Evolutionary conservation across 805 yeast genomes (phyloP).

Genomic region (Yamadazyma nakazawae): DNA sequence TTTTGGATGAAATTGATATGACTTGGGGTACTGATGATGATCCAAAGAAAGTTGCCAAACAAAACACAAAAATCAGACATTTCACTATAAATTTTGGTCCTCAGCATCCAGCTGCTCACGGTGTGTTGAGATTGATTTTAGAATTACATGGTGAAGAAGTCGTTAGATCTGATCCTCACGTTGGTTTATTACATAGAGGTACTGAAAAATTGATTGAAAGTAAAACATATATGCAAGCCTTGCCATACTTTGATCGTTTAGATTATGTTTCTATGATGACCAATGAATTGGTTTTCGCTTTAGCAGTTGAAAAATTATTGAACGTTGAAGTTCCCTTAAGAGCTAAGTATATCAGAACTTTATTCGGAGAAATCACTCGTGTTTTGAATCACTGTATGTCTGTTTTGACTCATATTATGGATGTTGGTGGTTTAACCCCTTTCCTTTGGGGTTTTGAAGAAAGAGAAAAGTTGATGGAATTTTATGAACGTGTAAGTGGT

Average conservation of each 20-base stretch:
- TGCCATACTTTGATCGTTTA: slow-evolving; percentile 84
- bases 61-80: slow-evolving; percentile 65
- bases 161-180: slow-evolving; percentile 83
- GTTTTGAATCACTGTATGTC: slow-evolving; percentile 84
- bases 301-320: slow-evolving; percentile 80
- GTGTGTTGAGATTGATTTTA: slow-evolving; percentile 80
- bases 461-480: slow-evolving; percentile 90
- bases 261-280: slow-evolving; percentile 90
- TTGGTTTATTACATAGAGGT: slow-evolving; percentile 84
- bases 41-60: slow-evolving; percentile 40
- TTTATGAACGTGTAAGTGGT: slow-evolving; percentile 86
- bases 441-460: slow-evolving; percentile 94
- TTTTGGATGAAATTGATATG: slow-evolving; percentile 45
- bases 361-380: slow-evolving; percentile 86
- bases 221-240: slow-evolving; percentile 83
- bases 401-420: slow-evolving; percentile 85
- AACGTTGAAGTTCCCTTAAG: slow-evolving; percentile 83
- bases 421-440: slow-evolving; percentile 91
- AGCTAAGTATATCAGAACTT: slow-evolving; percentile 78
- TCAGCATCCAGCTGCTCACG: slow-evolving; percentile 94
- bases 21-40: slow-evolving; percentile 43
- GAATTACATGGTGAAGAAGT: slow-evolving; percentile 89
- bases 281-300: slow-evolving; percentile 78
- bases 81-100: slow-evolving; percentile 91
- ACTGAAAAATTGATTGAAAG: slow-evolving; percentile 85